These are phyloP conservation scores for Hericium rajendrae DNA, from an alignment of 768 basidiomycete species.

Conservation along the genomic window DNA sequence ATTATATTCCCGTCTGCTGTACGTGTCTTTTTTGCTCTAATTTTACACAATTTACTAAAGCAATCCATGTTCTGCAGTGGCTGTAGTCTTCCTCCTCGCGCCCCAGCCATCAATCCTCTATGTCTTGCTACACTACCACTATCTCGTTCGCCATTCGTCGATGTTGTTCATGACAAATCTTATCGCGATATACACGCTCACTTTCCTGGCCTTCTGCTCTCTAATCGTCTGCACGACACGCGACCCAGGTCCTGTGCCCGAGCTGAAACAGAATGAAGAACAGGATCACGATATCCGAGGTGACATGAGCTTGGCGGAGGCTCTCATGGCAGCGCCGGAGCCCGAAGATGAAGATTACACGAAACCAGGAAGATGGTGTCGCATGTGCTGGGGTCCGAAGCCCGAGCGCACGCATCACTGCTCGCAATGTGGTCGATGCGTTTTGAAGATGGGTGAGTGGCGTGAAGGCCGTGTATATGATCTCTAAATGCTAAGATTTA, in stretches of 20 bases:
- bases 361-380: constrained; percentile 61
- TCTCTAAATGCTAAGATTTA: not conserved
- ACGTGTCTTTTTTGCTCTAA: not conserved
- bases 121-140: constrained; percentile 59
- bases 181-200: constrained; percentile 49
- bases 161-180: constrained; percentile 44
- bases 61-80: constrained; percentile 20
- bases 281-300: constrained; percentile 17
- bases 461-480: not conserved
- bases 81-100: constrained; percentile 48
- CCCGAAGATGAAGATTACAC: constrained; percentile 35
- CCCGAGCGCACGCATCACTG: constrained; percentile 80
- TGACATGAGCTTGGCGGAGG: constrained; percentile 44
- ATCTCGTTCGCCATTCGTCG: constrained; percentile 41
- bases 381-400: constrained; percentile 71
- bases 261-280: constrained; percentile 7
- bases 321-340: constrained; percentile 37
- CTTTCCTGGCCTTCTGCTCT: constrained; percentile 61
- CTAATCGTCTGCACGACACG: constrained; percentile 63
- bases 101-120: constrained; percentile 70
- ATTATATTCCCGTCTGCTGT: constrained; percentile 11
- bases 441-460: constrained; percentile 72
- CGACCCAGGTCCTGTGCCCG: constrained; percentile 59
- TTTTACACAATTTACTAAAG: not conserved
- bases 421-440: constrained; percentile 62